Base-by-base conservation (phyloP, 495 filamentous ascomycete genomes). In the Neurospora tetraspora region DNA sequence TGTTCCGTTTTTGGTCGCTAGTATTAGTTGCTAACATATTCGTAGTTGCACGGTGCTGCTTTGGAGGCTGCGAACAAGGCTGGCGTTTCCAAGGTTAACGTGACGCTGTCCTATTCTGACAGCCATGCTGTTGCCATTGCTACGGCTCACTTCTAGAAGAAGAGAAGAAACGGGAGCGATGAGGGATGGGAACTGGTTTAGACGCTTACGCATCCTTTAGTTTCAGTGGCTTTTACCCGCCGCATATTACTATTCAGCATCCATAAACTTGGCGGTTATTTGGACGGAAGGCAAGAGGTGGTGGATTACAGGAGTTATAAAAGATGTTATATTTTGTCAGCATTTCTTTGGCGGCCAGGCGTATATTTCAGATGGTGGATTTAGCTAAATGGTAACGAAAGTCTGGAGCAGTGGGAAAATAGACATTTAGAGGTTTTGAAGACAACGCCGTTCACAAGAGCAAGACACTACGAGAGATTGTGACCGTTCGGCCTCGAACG, bases 41-140 rank as follows among this genome's bases (percentile, higher is more conserved):
- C 73, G 69, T 73, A 95, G 94, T 88, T 99, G 47, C 90, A 94
- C 76, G 96, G 96, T 77, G 89, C 89, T 71, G 96, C 96, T 20
- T 87, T 92, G 73, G 83, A 86, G 70, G 93, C 92, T 47, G 96
- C 96, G 10, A 90, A 91, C 77, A 86, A 91, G 76, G 93, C 90
- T 59, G 94, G 94, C 65, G 88, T 97, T 18, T 97, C 96, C 84
- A 86, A 87, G 37, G 90, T 98, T 73, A 92, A 85, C 73, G 94
- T 99, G 70, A 97, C 93, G 78, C 97, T 99, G 77, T 96, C 94
- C 73, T 96, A 99, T 80, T 95, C 90, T 53, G 94, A 97, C 75
- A 88, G 86, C 39, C 95, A 98, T 81, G 93, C 95, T 69, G 92
- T 97, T 74, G 96, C 96, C 39, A 91, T 99, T 78, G 96, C 96